A percentile compares a stretch with the other conserved stretches of the same genome.
phyloP scores from a whole-genome alignment of 345 rosid genomes.

The Camelina hispida region DNA sequence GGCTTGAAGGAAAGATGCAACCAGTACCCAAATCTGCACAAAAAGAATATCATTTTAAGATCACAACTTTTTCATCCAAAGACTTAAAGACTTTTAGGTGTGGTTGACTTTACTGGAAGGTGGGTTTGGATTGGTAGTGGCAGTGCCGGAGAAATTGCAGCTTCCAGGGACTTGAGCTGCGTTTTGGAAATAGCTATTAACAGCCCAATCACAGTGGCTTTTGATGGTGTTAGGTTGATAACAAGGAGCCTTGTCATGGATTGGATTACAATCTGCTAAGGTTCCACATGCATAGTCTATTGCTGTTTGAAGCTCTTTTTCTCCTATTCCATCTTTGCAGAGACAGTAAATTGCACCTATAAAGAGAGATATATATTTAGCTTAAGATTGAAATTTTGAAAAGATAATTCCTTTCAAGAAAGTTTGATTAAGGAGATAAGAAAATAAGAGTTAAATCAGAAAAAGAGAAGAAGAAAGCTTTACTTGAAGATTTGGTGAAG shows the following conservation, averaged over 20 bases:
- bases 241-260: slow-evolving; percentile 73
- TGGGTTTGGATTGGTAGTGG: slow-evolving; percentile 43
- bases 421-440: slow-evolving; percentile 19
- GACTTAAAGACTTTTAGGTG: neutral
- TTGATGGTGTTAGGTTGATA: slow-evolving; percentile 73
- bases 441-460: neutral
- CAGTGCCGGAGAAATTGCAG: slow-evolving; percentile 44
- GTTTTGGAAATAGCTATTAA: slow-evolving; percentile 47
- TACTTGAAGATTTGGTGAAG: slow-evolving; percentile 72
- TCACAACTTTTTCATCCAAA: slow-evolving; percentile 23
- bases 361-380: neutral
- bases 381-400: neutral
- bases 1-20: slow-evolving; percentile 43
- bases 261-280: slow-evolving; percentile 69
- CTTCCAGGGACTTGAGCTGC: slow-evolving; percentile 42
- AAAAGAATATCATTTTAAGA: slow-evolving; percentile 4
- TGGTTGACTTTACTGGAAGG: slow-evolving; percentile 40
- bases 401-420: slow-evolving; percentile 27
- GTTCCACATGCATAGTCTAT: slow-evolving; percentile 97
- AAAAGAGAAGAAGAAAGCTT: slow-evolving; percentile 15
- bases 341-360: slow-evolving; percentile 79
- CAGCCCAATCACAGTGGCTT: slow-evolving; percentile 52
- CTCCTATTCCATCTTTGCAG: slow-evolving; percentile 76
- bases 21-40: slow-evolving; percentile 46
- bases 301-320: slow-evolving; percentile 58